These are phyloP conservation scores for Hymenoscyphus occultus DNA, from an alignment of 2,329 filamentous ascomycete genomes.

Conservation along the genomic window DNA sequence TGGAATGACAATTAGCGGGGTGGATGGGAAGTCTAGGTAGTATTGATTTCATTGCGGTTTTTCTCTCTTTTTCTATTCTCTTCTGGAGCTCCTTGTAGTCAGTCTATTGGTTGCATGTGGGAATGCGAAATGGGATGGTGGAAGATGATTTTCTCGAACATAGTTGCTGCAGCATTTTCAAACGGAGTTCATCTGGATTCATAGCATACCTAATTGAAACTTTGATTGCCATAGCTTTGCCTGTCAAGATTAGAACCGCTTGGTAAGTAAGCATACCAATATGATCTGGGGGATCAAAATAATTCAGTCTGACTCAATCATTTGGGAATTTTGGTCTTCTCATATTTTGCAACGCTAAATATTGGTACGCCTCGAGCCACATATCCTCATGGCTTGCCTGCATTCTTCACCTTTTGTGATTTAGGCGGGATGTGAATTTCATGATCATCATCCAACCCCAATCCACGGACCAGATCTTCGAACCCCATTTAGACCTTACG, in stretches of 20 bases:
- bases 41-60: background rate
- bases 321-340: background rate
- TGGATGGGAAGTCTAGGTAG: background rate
- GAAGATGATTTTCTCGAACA: background rate
- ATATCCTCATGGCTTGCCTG: background rate
- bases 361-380: background rate
- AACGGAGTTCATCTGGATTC: background rate
- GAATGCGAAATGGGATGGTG: background rate
- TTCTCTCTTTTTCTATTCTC: background rate
- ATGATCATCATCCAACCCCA: background rate
- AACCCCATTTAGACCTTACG: slow-evolving; percentile 66
- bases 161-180: slow-evolving; percentile 3
- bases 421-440: background rate
- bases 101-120: background rate
- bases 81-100: background rate
- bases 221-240: background rate
- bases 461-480: background rate
- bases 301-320: background rate
- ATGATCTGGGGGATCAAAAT: background rate
- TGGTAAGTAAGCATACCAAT: no score
- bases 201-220: background rate
- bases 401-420: background rate
- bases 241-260: no score
- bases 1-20: background rate
- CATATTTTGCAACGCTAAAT: background rate